These are phyloP conservation scores for Bipolaris bicolor DNA, from an alignment of 2,329 filamentous ascomycete genomes.

Conservation along the genomic window DNA sequence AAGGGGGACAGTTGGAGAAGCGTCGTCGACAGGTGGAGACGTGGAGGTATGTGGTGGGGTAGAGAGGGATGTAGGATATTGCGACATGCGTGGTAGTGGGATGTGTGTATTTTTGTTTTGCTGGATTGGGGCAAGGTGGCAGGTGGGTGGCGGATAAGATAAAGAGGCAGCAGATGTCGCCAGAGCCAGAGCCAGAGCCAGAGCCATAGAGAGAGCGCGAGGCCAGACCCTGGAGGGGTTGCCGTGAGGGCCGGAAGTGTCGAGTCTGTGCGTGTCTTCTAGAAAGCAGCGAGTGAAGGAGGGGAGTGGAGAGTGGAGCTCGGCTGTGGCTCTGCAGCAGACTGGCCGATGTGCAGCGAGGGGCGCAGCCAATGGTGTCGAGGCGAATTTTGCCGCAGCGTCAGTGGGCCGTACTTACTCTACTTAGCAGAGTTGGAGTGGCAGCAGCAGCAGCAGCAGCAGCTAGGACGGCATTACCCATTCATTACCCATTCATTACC, in stretches of 20 bases:
- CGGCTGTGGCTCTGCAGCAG: constrained; percentile 3
- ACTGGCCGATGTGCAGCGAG: constrained; percentile 16
- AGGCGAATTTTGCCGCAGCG: constrained; percentile 8
- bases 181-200: constrained; percentile 1
- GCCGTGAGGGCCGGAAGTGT: constrained; percentile 18
- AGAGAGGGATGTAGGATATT: too few species aligned
- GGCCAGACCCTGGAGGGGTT: constrained; percentile 34
- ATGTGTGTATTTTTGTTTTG: not conserved
- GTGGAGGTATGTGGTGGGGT: not conserved
- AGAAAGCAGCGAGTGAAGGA: constrained; percentile 20
- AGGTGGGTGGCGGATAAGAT: constrained; percentile 6
- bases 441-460: too few species aligned
- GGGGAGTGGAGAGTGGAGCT: constrained; percentile 19
- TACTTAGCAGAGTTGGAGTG: too few species aligned
- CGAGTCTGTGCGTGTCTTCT: constrained; percentile 28
- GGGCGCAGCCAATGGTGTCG: constrained; percentile 12
- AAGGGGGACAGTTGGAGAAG: not conserved
- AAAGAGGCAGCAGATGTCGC: not conserved
- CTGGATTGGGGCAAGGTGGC: not conserved
- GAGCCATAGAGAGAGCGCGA: constrained; percentile 2
- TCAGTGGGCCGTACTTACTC: too few species aligned
- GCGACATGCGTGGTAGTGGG: not conserved
- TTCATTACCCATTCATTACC: too few species aligned
- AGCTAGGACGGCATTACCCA: too few species aligned
- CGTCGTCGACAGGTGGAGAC: not conserved